Evolutionary conservation across 106 monocot genomes (phyloP).

Genomic region (Apostasia ramifera): DNA sequence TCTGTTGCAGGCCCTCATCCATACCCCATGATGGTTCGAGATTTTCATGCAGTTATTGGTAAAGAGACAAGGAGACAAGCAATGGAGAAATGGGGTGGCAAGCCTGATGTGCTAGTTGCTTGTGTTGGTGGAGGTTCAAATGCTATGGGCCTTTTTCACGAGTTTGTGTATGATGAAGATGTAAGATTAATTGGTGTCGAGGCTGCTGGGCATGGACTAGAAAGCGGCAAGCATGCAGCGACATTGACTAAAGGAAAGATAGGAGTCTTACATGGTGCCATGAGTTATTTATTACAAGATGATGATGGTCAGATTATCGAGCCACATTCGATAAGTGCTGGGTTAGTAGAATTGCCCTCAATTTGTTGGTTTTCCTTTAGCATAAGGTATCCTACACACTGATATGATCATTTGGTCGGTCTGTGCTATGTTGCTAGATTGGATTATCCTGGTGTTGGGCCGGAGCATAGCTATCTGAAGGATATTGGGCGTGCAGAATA

Average conservation of each 20-base stretch:
- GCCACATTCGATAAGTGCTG: slow-evolving; percentile 76
- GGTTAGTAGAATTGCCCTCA: slow-evolving; percentile 26
- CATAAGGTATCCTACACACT: not conserved
- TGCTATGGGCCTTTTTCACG: slow-evolving; percentile 80
- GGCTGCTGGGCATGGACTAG: slow-evolving; percentile 60
- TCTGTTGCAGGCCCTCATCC: slow-evolving; percentile 77
- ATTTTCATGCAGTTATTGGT: slow-evolving; percentile 76
- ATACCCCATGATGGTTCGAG: slow-evolving; percentile 78
- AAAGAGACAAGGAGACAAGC: slow-evolving; percentile 70
- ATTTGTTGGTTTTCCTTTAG: not conserved
- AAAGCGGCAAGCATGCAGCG: slow-evolving; percentile 66
- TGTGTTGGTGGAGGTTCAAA: slow-evolving; percentile 85
- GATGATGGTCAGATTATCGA: slow-evolving; percentile 75
- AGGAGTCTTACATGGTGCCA: slow-evolving; percentile 61
- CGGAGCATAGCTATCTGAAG: slow-evolving; percentile 90
- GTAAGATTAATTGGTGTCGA: slow-evolving; percentile 78
- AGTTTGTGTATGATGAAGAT: slow-evolving; percentile 62
- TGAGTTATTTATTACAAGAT: slow-evolving; percentile 80
- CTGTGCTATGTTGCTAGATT: slow-evolving; percentile 34
- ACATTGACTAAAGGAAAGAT: slow-evolving; percentile 65
- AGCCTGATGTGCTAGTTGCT: slow-evolving; percentile 65
- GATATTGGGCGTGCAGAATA: slow-evolving; percentile 96
- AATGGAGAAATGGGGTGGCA: slow-evolving; percentile 72
- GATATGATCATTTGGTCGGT: not conserved
- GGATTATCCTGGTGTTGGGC: slow-evolving; percentile 98